phyloP scores from a whole-genome alignment of 225 moss, liverwort and hornwort species.

The Neckera pumila region DNA sequence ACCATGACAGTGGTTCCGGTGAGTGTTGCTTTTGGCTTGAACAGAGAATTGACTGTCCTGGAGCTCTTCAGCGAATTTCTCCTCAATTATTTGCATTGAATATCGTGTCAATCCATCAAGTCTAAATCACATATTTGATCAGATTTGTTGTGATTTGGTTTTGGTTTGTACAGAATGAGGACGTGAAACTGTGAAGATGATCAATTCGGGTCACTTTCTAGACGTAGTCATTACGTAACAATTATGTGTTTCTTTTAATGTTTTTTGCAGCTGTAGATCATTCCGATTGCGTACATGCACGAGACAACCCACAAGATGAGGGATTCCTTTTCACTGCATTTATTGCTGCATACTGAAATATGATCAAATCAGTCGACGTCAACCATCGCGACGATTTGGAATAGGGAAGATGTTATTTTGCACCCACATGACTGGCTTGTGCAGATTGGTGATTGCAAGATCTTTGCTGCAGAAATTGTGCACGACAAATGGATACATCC shows the following conservation, averaged over 20 bases:
- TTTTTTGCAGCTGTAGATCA: neutral
- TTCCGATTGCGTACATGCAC: neutral
- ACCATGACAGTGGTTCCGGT: neutral
- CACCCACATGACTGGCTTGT: neutral
- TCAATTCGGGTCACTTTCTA: neutral
- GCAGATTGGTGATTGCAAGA: neutral
- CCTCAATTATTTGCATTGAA: neutral
- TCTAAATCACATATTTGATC: slow-evolving; percentile 9
- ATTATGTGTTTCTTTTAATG: neutral
- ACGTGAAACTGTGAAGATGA: neutral
- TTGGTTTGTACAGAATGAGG: neutral
- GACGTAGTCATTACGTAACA: neutral
- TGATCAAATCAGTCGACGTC: neutral
- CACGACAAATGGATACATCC: neutral
- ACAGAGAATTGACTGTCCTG: neutral
- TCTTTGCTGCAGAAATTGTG: neutral
- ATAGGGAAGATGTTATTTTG: neutral
- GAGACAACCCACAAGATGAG: neutral
- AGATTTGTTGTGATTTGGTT: neutral
- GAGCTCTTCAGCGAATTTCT: neutral
- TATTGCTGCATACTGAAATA: neutral
- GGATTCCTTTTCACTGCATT: neutral
- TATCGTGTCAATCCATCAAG: neutral
- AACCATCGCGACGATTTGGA: slow-evolving; percentile 1
- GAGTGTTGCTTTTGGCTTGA: neutral